phyloP scores from a whole-genome alignment of 2,329 filamentous ascomycete species.

The Mariannaea sp. region DNA sequence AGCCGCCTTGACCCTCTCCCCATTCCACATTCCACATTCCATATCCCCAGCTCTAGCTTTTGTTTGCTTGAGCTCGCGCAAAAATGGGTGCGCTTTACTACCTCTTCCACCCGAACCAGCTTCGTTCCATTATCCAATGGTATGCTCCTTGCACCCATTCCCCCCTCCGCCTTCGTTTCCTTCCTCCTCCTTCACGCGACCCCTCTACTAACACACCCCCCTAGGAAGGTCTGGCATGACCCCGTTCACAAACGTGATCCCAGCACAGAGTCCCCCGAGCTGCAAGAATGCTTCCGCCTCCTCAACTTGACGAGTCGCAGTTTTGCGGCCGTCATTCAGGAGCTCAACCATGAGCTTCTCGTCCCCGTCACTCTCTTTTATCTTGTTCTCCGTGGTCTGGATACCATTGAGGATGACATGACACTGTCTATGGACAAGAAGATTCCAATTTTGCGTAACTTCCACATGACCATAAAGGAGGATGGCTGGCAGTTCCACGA shows the following conservation, averaged over 20 bases:
- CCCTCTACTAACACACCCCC: conserved; percentile 25
- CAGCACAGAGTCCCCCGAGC: conserved; percentile 72
- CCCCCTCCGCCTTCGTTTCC: no score
- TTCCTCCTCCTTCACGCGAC: no score
- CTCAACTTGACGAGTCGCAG: conserved; percentile 89
- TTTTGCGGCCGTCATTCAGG: conserved; percentile 91
- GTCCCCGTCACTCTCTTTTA: conserved; percentile 92
- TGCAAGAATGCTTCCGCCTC: conserved; percentile 84
- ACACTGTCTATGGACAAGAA: conserved; percentile 82
- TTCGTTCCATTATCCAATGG: conserved; percentile 90
- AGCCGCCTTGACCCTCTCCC: conserved; percentile 6
- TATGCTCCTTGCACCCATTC: conserved; percentile 47
- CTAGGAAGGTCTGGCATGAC: conserved; percentile 95
- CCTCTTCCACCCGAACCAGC: conserved; percentile 73
- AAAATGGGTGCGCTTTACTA: conserved; percentile 73
- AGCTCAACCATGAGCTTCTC: conserved; percentile 91
- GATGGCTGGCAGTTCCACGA: conserved; percentile 91
- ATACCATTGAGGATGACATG: conserved; percentile 99
- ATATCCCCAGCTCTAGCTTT: no score
- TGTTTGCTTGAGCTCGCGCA: conserved; percentile 25
- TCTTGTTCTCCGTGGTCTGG: conserved; percentile 85
- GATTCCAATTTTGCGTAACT: conserved; percentile 82
- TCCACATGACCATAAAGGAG: conserved; percentile 76
- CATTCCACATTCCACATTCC: conserved; percentile 18
- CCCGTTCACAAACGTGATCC: conserved; percentile 84